phyloP scores from a whole-genome alignment of 2,329 filamentous ascomycete genomes.

The Trichoderma sp. region DNA sequence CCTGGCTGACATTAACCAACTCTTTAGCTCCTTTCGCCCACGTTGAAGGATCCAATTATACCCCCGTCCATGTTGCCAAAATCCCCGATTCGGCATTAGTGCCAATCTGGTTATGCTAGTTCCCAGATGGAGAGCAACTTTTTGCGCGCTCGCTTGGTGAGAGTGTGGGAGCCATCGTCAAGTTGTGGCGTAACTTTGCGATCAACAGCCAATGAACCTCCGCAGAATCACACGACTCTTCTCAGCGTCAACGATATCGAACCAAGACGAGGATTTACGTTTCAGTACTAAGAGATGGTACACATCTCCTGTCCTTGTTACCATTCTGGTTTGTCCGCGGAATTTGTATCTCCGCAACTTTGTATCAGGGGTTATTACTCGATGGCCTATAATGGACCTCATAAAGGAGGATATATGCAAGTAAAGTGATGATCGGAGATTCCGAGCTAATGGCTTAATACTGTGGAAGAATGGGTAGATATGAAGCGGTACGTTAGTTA shows the following conservation, averaged over 20 bases:
- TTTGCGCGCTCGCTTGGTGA: background rate
- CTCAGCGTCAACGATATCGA: background rate
- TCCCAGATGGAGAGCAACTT: background rate
- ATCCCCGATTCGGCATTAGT: background rate
- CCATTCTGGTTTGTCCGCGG: background rate
- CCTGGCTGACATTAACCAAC: background rate
- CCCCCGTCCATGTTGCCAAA: background rate
- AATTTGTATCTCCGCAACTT: background rate
- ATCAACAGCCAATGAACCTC: background rate
- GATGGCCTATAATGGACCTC: background rate
- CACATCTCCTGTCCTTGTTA: background rate
- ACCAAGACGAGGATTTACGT: background rate
- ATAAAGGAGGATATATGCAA: background rate
- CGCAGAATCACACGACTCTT: background rate
- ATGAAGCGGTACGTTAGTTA: fast-evolving
- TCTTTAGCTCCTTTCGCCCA: background rate
- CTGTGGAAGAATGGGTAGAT: background rate
- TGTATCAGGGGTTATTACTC: background rate
- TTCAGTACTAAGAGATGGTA: background rate
- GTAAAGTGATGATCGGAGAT: background rate
- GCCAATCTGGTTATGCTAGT: background rate
- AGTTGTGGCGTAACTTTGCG: background rate
- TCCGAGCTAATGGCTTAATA: background rate
- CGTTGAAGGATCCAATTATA: background rate
- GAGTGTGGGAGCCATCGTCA: background rate